phyloP scores from a whole-genome alignment of 2,329 filamentous ascomycete genomes.

The Chrysoporthe deuterocubensis region DNA sequence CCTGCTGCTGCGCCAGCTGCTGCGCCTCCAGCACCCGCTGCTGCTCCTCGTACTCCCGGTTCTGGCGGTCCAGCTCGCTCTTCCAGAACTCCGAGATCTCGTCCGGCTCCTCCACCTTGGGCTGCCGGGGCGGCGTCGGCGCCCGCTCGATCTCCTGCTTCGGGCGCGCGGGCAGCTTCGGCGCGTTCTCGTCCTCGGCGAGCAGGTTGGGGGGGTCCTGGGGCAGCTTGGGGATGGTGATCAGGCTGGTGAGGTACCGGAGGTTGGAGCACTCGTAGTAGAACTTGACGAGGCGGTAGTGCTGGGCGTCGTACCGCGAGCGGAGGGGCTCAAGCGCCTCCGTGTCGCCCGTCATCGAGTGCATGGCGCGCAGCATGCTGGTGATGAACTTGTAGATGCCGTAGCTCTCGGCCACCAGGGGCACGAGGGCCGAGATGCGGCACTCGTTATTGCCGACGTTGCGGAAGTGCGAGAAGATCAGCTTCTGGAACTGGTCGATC shows the following conservation, averaged over 20 bases:
- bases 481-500: slow-evolving; percentile 97
- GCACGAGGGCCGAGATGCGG: slow-evolving; percentile 89
- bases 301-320: slow-evolving; percentile 89
- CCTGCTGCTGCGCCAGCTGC: slow-evolving; percentile 78
- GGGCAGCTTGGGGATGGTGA: slow-evolving; percentile 93
- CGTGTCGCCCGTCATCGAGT: slow-evolving; percentile 91
- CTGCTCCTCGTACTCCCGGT: slow-evolving; percentile 93
- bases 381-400: slow-evolving; percentile 99
- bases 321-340: slow-evolving; percentile 89
- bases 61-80: slow-evolving; percentile 85
- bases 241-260: slow-evolving; percentile 92
- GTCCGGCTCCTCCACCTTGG: slow-evolving; percentile 79
- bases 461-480: slow-evolving; percentile 97
- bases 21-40: slow-evolving; percentile 87
- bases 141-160: slow-evolving; percentile 73
- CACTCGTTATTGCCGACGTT: slow-evolving; percentile 94
- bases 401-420: slow-evolving; percentile 95
- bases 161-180: slow-evolving; percentile 79
- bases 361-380: slow-evolving; percentile 98
- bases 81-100: slow-evolving; percentile 99
- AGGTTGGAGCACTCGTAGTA: slow-evolving; percentile 99
- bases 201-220: slow-evolving; percentile 91
- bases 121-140: slow-evolving; percentile 70
- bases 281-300: slow-evolving; percentile 95
- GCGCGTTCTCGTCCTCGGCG: slow-evolving; percentile 80